Evolutionary conservation across 2,329 filamentous ascomycete species (phyloP).

Genomic region (Beauveria rudraprayagi): DNA sequence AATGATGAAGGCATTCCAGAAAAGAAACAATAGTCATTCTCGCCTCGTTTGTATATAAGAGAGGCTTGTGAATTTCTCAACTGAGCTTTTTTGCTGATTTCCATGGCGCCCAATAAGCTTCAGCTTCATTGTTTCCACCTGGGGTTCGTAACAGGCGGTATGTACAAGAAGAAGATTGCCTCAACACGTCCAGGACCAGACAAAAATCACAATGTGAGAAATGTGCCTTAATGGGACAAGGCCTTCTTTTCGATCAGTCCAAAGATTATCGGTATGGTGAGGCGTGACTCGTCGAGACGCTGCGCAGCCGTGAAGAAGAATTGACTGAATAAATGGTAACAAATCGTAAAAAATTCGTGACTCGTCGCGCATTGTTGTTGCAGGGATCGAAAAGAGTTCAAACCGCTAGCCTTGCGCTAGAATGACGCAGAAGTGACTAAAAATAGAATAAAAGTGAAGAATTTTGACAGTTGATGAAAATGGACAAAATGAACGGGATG

Average conservation of each 20-base stretch:
- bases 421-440: conserved; percentile 5
- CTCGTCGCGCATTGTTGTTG: conserved; percentile 8
- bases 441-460: conserved; percentile 1
- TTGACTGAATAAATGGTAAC: conserved; percentile 5
- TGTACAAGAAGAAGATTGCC: not conserved
- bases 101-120: not conserved
- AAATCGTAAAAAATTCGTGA: conserved; percentile 9
- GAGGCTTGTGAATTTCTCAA: not conserved
- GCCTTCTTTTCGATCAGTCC: not conserved
- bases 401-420: not conserved
- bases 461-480: conserved; percentile 4
- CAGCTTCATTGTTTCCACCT: conserved; percentile 24
- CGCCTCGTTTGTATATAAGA: not conserved
- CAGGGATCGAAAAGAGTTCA: conserved; percentile 7
- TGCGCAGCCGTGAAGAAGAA: not conserved
- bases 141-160: conserved; percentile 29
- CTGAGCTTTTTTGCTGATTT: not conserved
- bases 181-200: conserved; percentile 15
- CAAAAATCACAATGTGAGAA: conserved; percentile 17
- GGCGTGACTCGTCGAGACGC: conserved; percentile 8
- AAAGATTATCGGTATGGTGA: not conserved
- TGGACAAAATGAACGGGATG: not conserved
- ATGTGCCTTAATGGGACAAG: not conserved
- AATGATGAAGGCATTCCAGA: conserved; percentile 4
- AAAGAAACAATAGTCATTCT: conserved; percentile 3